These are phyloP conservation scores for Herpetomonas muscarum DNA, from an alignment of 208 protist genomes.

Conservation along the genomic window DNA sequence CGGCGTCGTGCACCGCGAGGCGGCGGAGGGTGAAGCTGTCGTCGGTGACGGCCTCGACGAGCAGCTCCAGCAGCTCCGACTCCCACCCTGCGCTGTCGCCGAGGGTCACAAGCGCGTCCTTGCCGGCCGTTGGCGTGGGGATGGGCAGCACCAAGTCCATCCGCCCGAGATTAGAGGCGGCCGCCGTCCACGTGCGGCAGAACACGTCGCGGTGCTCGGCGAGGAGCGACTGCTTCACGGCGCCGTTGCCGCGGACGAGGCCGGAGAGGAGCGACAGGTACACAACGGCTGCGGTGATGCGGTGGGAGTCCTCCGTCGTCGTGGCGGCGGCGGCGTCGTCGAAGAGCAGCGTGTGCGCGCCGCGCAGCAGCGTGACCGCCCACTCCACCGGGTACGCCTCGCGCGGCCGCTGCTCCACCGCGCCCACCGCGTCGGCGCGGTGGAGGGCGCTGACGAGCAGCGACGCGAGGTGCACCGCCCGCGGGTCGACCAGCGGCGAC, in stretches of 20 bases:
- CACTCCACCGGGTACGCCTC: background rate
- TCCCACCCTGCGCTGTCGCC: slow-evolving; percentile 45
- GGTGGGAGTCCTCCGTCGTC: slow-evolving; percentile 3
- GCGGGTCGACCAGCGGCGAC: background rate
- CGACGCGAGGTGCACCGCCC: slow-evolving; percentile 25
- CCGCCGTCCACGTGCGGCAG: slow-evolving; percentile 27
- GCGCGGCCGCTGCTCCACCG: slow-evolving; percentile 1
- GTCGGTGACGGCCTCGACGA: slow-evolving; percentile 61
- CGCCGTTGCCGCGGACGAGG: slow-evolving; percentile 34
- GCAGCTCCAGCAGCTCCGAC: slow-evolving; percentile 54
- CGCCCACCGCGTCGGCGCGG: slow-evolving; percentile 3
- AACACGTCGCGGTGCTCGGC: slow-evolving; percentile 30
- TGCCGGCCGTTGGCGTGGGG: slow-evolving; percentile 21
- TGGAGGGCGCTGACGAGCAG: slow-evolving; percentile 25
- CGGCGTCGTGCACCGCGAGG: slow-evolving; percentile 16
- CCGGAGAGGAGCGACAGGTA: slow-evolving; percentile 45
- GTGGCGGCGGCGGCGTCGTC: background rate
- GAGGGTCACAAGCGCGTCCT: slow-evolving; percentile 26
- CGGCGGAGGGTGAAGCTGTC: slow-evolving; percentile 66
- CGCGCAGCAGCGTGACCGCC: background rate
- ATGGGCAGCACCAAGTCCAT: slow-evolving; percentile 37
- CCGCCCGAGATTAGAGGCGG: slow-evolving; percentile 27
- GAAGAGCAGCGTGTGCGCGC: background rate
- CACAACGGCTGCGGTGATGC: slow-evolving; percentile 19
- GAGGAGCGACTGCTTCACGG: slow-evolving; percentile 38